Evolutionary conservation across 1,284 basidiomycete genomes (phyloP).

Genomic region (Trichosporon faecale): DNA sequence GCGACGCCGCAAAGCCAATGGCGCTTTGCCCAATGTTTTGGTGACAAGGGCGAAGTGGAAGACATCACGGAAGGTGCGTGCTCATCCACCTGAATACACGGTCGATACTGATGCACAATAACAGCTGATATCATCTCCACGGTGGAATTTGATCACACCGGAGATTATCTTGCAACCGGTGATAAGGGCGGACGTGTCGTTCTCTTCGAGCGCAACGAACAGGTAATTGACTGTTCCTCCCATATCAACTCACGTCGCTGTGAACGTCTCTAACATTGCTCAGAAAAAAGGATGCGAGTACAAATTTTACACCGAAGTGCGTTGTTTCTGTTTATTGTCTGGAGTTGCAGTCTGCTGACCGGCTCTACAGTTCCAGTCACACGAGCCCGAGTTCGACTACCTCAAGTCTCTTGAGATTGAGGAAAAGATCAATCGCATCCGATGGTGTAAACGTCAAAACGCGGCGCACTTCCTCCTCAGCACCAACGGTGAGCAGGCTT

Average conservation of each 20-base stretch:
- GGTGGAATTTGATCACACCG: slow-evolving; percentile 99
- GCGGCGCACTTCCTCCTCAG: slow-evolving; percentile 94
- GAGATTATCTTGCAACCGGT: slow-evolving; percentile 98
- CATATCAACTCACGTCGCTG: neutral
- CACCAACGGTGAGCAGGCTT: slow-evolving; percentile 75
- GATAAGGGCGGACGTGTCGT: slow-evolving; percentile 99
- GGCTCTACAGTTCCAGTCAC: slow-evolving; percentile 70
- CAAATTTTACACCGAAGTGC: slow-evolving; percentile 95
- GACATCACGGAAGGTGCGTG: slow-evolving; percentile 93
- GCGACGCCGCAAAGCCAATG: slow-evolving; percentile 64
- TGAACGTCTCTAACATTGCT: neutral
- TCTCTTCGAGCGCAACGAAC: slow-evolving; percentile 96
- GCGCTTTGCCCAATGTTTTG: slow-evolving; percentile 99
- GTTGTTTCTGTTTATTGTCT: slow-evolving; percentile 16
- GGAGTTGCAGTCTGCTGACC: slow-evolving; percentile 7
- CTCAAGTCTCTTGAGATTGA: slow-evolving; percentile 99
- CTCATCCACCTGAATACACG: neutral
- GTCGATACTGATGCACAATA: slow-evolving; percentile 7
- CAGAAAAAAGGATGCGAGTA: slow-evolving; percentile 99
- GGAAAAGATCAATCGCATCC: slow-evolving; percentile 99
- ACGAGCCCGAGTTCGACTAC: slow-evolving; percentile 99
- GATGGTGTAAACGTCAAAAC: slow-evolving; percentile 99
- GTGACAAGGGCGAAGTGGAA: slow-evolving; percentile 98
- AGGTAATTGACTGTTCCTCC: slow-evolving; percentile 60
- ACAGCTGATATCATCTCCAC: slow-evolving; percentile 98